A percentile compares a stretch with the other conserved stretches of the same genome.
phyloP scores from a whole-genome alignment of 2,329 filamentous ascomycete species.

The Leptodontidium sp. region DNA sequence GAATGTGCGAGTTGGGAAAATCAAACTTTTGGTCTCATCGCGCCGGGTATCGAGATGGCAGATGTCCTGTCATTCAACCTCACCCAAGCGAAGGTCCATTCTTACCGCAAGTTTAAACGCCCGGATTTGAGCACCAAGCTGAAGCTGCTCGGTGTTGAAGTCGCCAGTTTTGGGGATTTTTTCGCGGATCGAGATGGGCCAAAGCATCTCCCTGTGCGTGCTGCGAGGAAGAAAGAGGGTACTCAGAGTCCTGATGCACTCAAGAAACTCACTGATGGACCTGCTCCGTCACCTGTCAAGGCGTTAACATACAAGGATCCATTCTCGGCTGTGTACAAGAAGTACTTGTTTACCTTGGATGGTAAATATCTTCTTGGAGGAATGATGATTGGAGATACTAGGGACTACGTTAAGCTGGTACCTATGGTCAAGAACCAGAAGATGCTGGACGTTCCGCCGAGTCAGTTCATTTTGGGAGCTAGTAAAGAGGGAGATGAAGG shows the following conservation, averaged over 20 bases:
- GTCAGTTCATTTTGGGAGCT: constrained; percentile 83
- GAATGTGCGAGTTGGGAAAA: constrained; percentile 91
- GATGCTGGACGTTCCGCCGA: constrained; percentile 77
- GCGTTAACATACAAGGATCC: constrained; percentile 89
- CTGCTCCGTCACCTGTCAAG: constrained; percentile 72
- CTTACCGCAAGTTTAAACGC: constrained; percentile 74
- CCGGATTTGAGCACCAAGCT: constrained; percentile 92
- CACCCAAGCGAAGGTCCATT: constrained; percentile 79
- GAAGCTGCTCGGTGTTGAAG: constrained; percentile 88
- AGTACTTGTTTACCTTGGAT: constrained; percentile 89
- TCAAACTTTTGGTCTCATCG: constrained; percentile 88
- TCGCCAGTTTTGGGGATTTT: constrained; percentile 93
- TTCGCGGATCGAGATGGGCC: constrained; percentile 89
- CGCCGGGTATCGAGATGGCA: constrained; percentile 90
- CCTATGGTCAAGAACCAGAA: constrained; percentile 88
- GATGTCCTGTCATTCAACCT: constrained; percentile 92
- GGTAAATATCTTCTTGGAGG: constrained; percentile 92
- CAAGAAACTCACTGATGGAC: constrained; percentile 62
- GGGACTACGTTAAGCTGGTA: constrained; percentile 88
- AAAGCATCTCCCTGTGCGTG: constrained; percentile 72
- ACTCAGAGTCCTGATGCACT: constrained; percentile 45
- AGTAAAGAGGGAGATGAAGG: constrained; percentile 77
- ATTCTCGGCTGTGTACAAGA: constrained; percentile 90
- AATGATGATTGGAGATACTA: constrained; percentile 96
- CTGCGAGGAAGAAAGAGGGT: constrained; percentile 54